These are phyloP conservation scores for Cladophialophora yegresii DNA, from an alignment of 2,329 filamentous ascomycete genomes.

Conservation along the genomic window DNA sequence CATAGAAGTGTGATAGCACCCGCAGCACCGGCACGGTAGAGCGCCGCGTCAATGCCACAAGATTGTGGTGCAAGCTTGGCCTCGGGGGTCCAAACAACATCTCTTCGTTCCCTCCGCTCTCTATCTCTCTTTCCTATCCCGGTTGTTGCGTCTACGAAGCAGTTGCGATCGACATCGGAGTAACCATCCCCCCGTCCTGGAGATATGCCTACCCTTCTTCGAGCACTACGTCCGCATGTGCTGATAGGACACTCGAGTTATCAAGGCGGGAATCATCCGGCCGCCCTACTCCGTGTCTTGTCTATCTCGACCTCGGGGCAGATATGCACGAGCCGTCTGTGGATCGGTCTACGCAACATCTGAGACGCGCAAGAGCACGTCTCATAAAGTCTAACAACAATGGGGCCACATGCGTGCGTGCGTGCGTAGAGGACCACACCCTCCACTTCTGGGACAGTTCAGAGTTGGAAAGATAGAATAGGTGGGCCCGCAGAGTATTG, in stretches of 20 bases:
- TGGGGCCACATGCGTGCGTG: background rate
- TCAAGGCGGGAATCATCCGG: conserved; percentile 2
- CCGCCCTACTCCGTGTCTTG: conserved; percentile 21
- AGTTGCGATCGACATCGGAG: conserved; percentile 12
- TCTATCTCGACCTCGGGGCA: conserved; percentile 11
- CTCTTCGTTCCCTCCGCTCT: conserved; percentile 7
- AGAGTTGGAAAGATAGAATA: background rate
- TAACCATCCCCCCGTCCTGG: background rate
- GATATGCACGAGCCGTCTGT: background rate
- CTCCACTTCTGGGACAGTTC: background rate
- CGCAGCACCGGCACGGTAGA: background rate
- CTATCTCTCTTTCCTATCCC: conserved; percentile 28
- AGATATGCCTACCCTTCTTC: background rate
- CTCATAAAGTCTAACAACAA: background rate
- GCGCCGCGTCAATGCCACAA: background rate
- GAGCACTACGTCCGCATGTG: background rate
- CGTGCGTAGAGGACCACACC: background rate
- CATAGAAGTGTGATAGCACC: background rate
- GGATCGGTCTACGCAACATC: background rate
- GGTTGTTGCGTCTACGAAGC: background rate
- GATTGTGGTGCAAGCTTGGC: background rate
- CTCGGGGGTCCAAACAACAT: background rate
- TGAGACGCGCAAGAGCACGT: background rate
- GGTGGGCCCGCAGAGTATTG: background rate
- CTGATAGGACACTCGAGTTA: conserved; percentile 13